A percentile compares a stretch with the other conserved stretches of the same genome.
Evolutionary conservation across 805 yeast species (phyloP).

Genomic region (Metschnikowia peoriensis): DNA sequence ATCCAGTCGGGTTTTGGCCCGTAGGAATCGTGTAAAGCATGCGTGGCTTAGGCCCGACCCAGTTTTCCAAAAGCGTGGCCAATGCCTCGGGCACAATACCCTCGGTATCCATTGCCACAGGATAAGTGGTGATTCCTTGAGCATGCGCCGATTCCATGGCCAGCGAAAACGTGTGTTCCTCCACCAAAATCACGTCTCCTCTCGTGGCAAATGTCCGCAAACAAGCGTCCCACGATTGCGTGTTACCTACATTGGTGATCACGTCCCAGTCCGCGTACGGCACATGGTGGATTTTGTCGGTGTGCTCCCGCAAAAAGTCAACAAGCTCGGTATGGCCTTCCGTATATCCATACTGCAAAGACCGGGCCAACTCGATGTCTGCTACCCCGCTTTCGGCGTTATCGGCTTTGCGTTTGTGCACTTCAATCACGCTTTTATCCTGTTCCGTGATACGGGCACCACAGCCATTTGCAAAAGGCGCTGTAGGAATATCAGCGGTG

Average conservation of each 20-base stretch:
- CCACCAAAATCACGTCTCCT: constrained; percentile 82
- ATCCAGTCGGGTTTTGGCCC: constrained; percentile 98
- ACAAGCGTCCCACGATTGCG: constrained; percentile 85
- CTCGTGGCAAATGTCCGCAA: constrained; percentile 73
- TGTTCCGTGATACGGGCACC: constrained; percentile 54
- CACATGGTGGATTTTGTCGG: constrained; percentile 47
- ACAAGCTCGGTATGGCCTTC: constrained; percentile 75
- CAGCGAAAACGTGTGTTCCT: constrained; percentile 79
- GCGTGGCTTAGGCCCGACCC: constrained; percentile 81
- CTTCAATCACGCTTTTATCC: constrained; percentile 42
- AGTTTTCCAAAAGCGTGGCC: constrained; percentile 57
- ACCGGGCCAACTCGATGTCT: constrained; percentile 73
- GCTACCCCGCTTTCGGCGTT: constrained; percentile 19
- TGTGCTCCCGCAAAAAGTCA: constrained; percentile 73
- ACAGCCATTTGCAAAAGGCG: constrained; percentile 79
- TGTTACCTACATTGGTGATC: constrained; percentile 75
- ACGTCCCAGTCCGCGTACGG: constrained; percentile 64
- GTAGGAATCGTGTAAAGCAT: constrained; percentile 88
- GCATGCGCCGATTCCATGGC: constrained; percentile 82
- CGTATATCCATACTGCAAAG: constrained; percentile 91
- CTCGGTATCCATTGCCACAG: constrained; percentile 72
- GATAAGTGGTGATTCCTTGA: constrained; percentile 63
- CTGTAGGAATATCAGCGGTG: constrained; percentile 66
- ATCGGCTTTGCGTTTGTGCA: constrained; percentile 32
- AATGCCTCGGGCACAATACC: constrained; percentile 78